phyloP scores from a whole-genome alignment of 2,329 filamentous ascomycete species.

The Apiospora phragmitis region DNA sequence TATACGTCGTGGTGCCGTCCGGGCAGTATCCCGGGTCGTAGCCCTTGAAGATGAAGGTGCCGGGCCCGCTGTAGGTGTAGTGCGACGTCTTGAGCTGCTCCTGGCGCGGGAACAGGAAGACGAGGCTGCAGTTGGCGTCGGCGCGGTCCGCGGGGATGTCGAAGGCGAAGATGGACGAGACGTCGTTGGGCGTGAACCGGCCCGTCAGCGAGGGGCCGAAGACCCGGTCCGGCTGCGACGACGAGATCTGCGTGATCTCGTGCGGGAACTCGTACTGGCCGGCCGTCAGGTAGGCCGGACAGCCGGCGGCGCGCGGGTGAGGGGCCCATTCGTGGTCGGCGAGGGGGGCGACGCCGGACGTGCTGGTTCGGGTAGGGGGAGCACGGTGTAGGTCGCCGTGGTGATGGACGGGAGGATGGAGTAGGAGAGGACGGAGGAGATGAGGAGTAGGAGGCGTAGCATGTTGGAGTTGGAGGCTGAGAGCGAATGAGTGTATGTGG shows the following conservation, averaged over 20 bases:
- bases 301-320: slow-evolving; percentile 21
- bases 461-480: background rate
- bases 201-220: slow-evolving; percentile 41
- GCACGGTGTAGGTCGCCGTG: slow-evolving; percentile 14
- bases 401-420: background rate
- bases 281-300: slow-evolving; percentile 27
- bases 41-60: slow-evolving; percentile 35
- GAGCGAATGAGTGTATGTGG: background rate
- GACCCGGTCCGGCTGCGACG: slow-evolving; percentile 34
- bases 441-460: background rate
- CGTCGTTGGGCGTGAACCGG: slow-evolving; percentile 37
- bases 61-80: slow-evolving; percentile 37
- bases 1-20: slow-evolving; percentile 28
- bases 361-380: slow-evolving; percentile 19
- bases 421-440: background rate
- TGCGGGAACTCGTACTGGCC: slow-evolving; percentile 33
- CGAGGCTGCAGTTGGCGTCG: slow-evolving; percentile 46
- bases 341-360: slow-evolving; percentile 28
- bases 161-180: slow-evolving; percentile 44
- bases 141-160: slow-evolving; percentile 39
- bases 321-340: slow-evolving; percentile 23
- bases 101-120: slow-evolving; percentile 43
- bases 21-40: slow-evolving; percentile 31
- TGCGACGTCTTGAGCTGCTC: slow-evolving; percentile 34
- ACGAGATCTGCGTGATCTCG: slow-evolving; percentile 34